Conservation (phyloP, 202 grass and related monocot genomes). For the Setaria viridis region DNA sequence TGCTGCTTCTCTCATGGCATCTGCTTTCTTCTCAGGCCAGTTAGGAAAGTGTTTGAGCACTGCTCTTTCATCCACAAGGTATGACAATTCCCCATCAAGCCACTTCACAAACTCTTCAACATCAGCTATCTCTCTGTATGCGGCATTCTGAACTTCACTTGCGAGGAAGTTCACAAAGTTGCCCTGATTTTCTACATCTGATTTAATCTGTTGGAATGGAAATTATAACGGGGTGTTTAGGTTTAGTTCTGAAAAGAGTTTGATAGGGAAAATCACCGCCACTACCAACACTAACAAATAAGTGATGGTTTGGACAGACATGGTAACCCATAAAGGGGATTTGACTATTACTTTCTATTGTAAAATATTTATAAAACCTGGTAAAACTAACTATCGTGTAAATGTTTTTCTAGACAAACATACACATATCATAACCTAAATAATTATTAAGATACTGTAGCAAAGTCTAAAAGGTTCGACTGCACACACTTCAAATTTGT, state of each 20-base stretch:
- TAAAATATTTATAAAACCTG: not conserved
- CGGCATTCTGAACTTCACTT: slow-evolving; percentile 79
- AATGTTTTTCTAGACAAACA: not conserved
- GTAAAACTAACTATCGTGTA: not conserved
- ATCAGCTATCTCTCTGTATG: slow-evolving; percentile 84
- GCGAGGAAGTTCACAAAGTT: slow-evolving; percentile 86
- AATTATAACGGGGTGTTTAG: not conserved
- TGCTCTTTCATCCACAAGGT: slow-evolving; percentile 94
- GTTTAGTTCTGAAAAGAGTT: slow-evolving; percentile 31
- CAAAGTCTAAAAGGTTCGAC: not conserved
- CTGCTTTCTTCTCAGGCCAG: slow-evolving; percentile 98
- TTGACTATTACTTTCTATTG: not conserved
- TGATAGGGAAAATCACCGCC: slow-evolving; percentile 18
- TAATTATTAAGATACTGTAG: slow-evolving; percentile 1
- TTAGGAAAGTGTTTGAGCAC: slow-evolving; percentile 95
- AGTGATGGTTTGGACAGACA: not conserved
- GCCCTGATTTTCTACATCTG: slow-evolving; percentile 92
- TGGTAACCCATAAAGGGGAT: not conserved
- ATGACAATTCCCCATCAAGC: slow-evolving; percentile 95
- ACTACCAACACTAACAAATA: not conserved
- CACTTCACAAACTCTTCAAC: slow-evolving; percentile 98
- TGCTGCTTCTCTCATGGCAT: slow-evolving; percentile 98
- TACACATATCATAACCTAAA: not conserved
- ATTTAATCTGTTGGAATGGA: slow-evolving; percentile 81
- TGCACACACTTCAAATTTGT: not conserved